These are phyloP conservation scores for Plasmodium inui DNA, from an alignment of 169 alveolate species.

Conservation along the genomic window DNA sequence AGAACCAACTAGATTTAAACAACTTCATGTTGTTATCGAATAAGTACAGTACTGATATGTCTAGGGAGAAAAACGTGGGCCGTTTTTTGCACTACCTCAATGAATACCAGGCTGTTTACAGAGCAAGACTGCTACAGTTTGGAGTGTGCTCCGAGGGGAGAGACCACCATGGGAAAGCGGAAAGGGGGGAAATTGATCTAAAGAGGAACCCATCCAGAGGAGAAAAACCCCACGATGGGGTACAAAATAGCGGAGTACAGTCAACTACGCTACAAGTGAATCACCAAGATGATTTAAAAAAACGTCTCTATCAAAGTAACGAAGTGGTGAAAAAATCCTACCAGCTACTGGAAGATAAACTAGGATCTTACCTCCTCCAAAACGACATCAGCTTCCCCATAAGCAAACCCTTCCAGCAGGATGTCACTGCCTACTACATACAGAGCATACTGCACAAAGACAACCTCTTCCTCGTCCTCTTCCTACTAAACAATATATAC, in stretches of 20 bases:
- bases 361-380: conserved; percentile 42
- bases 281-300: conserved; percentile 8
- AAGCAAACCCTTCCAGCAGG: conserved; percentile 32
- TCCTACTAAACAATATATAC: conserved; percentile 38
- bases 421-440: conserved; percentile 30
- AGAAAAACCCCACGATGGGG: not conserved
- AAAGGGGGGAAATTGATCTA: not conserved
- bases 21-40: conserved; percentile 71
- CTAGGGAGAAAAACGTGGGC: conserved; percentile 32
- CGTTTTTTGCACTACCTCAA: conserved; percentile 20
- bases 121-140: not conserved
- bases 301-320: conserved; percentile 20
- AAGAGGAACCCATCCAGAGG: not conserved
- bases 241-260: not conserved
- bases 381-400: conserved; percentile 57
- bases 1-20: conserved; percentile 62
- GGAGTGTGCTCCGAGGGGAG: not conserved
- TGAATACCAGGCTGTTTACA: conserved; percentile 10
- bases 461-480: conserved; percentile 17
- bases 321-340: conserved; percentile 19
- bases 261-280: not conserved
- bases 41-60: conserved; percentile 43
- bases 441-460: conserved; percentile 9
- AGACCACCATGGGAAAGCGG: not conserved
- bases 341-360: conserved; percentile 32